Conservation (phyloP, 2,329 filamentous ascomycete genomes). For the Pyricularia pennisetigena region DNA sequence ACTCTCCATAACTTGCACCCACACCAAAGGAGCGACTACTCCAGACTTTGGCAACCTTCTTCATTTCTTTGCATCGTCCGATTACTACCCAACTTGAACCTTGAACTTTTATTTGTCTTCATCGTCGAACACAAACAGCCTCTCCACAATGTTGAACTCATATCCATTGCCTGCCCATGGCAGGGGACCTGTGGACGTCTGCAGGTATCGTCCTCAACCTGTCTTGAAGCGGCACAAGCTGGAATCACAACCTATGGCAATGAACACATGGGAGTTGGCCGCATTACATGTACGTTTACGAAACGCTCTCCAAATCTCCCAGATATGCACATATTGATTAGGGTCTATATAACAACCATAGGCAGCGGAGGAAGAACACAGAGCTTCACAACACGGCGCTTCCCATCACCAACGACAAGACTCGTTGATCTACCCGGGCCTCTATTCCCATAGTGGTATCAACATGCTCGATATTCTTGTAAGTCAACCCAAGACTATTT, state of each 20-base stretch:
- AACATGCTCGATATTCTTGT: constrained; percentile 48
- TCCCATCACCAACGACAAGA: constrained; percentile 17
- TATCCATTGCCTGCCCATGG: not conserved
- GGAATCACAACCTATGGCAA: not conserved
- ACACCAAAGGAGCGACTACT: not conserved
- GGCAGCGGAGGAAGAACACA: not conserved
- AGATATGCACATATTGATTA: not conserved
- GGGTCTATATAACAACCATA: not conserved
- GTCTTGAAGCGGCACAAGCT: constrained; percentile 15
- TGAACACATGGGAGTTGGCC: constrained; percentile 21
- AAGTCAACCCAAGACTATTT: constrained; percentile 13
- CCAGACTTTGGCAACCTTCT: not conserved
- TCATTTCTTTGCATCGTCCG: not conserved
- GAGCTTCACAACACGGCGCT: not conserved
- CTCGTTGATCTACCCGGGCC: constrained; percentile 42
- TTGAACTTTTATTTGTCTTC: not conserved
- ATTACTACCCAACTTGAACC: not conserved
- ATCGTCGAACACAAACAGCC: not conserved
- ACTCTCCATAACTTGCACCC: not conserved
- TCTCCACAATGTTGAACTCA: not conserved
- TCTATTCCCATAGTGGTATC: constrained; percentile 45
- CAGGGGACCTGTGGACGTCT: not conserved
- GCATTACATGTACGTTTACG: constrained; percentile 12
- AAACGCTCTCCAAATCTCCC: not conserved
- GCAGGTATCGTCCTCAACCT: constrained; percentile 19